Base-by-base conservation (phyloP, 495 filamentous ascomycete genomes). In the Cenococcum geophilum region DNA sequence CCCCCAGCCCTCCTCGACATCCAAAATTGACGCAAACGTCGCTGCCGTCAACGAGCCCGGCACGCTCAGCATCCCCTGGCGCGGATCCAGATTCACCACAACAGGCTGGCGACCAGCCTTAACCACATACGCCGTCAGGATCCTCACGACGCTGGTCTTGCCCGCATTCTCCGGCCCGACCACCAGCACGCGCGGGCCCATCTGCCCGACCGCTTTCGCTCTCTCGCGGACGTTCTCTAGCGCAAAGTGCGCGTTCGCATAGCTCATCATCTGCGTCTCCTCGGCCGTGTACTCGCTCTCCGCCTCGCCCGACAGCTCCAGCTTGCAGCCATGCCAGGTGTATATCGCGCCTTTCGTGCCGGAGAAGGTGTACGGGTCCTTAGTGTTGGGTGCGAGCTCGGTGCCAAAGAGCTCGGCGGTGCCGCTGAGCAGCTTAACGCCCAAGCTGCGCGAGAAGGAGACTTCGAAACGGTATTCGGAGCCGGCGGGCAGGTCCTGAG, bases 361-460 rank as follows among this genome's bases (percentile, higher is more conserved):
- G 34, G 79, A 79, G 74, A 99, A 95, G 43, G 82, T 86, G 79
- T 97, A 97, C 1, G 79, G 78, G 57, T 87, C 40, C 18, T 56
- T 53, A 0, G 52, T 84, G 59, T 85, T 87, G 12, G 82, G 80
- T 12, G 91, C 90, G 58, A 99, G 87, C 75, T 97, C 92, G 52
- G 91, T 93, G 71, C 95, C 95, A 76, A 97, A 96, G 68, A 95
- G 83, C 78, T 99, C 93, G 43, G 95, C 95, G 12, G 85, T 90
- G 64, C 93, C 93, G 40, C 79, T 80, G 42, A 88, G 73, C 21
- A 99, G 80, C 80, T 87, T 66, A 59, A 76, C 60, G 42, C 47
- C 65, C 61, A 73, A 58, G 35, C 56, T 55, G 22, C 57, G 60
- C 10, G 80, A 79, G 70, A 84, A 86, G 25, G 87, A 82, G 32